These are phyloP conservation scores for Boletus sp. DNA, from an alignment of 768 basidiomycete genomes.

Conservation along the genomic window DNA sequence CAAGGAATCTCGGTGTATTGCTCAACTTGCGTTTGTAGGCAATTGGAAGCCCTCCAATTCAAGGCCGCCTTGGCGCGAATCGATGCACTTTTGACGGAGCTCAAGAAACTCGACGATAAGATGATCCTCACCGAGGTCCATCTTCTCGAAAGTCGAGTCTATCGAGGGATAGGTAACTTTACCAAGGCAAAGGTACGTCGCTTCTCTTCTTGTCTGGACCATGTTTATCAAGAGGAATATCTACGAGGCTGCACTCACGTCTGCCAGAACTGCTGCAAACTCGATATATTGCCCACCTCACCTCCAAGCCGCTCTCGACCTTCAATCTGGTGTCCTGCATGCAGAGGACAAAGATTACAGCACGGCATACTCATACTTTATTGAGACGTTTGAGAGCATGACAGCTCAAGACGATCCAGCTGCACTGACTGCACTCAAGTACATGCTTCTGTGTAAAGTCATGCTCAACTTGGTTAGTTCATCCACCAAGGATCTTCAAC, in stretches of 20 bases:
- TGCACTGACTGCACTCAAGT: slow-evolving; percentile 87
- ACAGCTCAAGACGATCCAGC: slow-evolving; percentile 69
- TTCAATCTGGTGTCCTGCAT: slow-evolving; percentile 79
- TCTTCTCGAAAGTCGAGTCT: slow-evolving; percentile 87
- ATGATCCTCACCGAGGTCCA: slow-evolving; percentile 97
- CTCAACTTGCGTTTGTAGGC: slow-evolving; percentile 36
- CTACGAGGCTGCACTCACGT: slow-evolving; percentile 75
- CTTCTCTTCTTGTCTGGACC: not conserved
- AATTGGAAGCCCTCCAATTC: slow-evolving; percentile 73
- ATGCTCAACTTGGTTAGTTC: slow-evolving; percentile 87
- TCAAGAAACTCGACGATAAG: slow-evolving; percentile 94
- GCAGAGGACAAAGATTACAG: slow-evolving; percentile 98
- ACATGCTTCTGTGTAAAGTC: slow-evolving; percentile 97
- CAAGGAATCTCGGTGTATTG: not conserved
- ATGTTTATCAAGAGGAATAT: not conserved
- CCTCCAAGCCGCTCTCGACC: slow-evolving; percentile 58
- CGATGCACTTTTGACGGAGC: slow-evolving; percentile 83
- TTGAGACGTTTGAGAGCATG: slow-evolving; percentile 92
- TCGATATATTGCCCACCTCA: slow-evolving; percentile 88
- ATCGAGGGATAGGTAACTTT: slow-evolving; percentile 85
- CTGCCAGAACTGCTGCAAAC: slow-evolving; percentile 90
- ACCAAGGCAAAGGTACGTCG: slow-evolving; percentile 78
- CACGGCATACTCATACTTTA: slow-evolving; percentile 96
- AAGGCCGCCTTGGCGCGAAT: slow-evolving; percentile 78
- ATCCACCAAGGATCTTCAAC: not conserved